Conservation (phyloP, 345 rosid genomes). For the Populus deltoides region DNA sequence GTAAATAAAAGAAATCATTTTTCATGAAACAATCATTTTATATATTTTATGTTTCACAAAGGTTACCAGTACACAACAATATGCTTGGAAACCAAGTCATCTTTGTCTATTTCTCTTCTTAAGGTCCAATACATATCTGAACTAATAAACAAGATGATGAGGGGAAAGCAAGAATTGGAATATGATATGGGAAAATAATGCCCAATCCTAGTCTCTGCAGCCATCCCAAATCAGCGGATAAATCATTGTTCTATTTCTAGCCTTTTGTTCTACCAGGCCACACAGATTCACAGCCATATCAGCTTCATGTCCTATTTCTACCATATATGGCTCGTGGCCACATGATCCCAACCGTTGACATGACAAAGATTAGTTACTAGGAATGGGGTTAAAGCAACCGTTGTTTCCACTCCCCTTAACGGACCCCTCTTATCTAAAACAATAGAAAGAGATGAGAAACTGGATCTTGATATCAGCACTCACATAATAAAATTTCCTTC, state of each 20-base stretch:
- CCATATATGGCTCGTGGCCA: constrained; percentile 12
- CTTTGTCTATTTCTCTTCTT: too few species aligned
- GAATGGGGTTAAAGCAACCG: constrained; percentile 1
- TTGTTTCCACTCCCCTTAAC: constrained; percentile 5
- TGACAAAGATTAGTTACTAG: background rate
- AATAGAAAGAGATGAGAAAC: background rate
- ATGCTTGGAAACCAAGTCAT: background rate
- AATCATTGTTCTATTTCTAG: background rate
- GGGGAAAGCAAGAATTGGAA: background rate
- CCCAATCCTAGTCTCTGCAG: background rate
- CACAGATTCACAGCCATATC: background rate
- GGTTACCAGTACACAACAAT: background rate
- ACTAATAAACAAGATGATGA: too few species aligned
- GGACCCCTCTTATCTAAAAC: background rate
- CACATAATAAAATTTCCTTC: background rate
- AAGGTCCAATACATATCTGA: background rate
- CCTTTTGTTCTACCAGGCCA: background rate
- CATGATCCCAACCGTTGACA: constrained; percentile 11
- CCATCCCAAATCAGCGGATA: background rate
- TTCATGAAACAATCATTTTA: too few species aligned
- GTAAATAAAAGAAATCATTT: too few species aligned
- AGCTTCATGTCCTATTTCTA: constrained; percentile 8
- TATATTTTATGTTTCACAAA: background rate
- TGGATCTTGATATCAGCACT: background rate
- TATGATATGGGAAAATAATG: background rate